phyloP scores from a whole-genome alignment of 2,329 filamentous ascomycete species.

The Scedosporium aurantiacum region DNA sequence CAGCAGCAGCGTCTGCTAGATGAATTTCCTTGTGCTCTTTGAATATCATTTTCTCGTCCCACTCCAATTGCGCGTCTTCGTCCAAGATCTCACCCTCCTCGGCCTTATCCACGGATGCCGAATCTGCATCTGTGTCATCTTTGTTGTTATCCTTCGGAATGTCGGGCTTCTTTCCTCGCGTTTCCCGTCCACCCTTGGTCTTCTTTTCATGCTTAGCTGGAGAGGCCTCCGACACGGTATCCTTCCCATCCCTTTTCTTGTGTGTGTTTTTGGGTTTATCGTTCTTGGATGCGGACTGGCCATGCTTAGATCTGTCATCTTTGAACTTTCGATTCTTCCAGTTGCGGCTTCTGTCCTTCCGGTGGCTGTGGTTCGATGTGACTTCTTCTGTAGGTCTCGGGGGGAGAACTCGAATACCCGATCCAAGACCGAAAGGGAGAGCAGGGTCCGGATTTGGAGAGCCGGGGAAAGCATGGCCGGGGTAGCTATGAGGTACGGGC shows the following conservation, averaged over 20 bases:
- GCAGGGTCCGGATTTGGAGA: conserved; percentile 18
- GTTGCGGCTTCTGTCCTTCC: conserved; percentile 15
- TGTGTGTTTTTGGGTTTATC: neutral
- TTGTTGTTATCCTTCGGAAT: neutral
- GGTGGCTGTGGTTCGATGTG: conserved; percentile 18
- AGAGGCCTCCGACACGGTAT: neutral
- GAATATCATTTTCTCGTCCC: conserved; percentile 28
- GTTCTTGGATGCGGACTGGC: neutral
- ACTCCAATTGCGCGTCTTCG: conserved; percentile 24
- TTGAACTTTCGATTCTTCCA: conserved; percentile 17
- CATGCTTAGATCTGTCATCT: conserved; percentile 8
- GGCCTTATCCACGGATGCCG: conserved; percentile 11
- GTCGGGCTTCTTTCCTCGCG: neutral
- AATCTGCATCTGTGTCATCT: conserved; percentile 6
- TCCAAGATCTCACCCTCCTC: conserved; percentile 20
- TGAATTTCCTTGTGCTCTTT: conserved; percentile 21
- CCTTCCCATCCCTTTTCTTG: neutral
- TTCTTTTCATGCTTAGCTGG: neutral
- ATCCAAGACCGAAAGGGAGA: conserved; percentile 17
- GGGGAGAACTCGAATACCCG: conserved; percentile 16
- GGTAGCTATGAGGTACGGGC: conserved; percentile 11
- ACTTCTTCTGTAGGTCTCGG: conserved; percentile 19
- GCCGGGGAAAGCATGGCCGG: conserved; percentile 10
- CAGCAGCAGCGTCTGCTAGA: conserved; percentile 35
- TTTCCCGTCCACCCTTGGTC: neutral